A percentile compares a stretch with the other conserved stretches of the same genome.
Evolutionary conservation across 768 basidiomycete species (phyloP).

Genomic region (Agaricus bisporus): DNA sequence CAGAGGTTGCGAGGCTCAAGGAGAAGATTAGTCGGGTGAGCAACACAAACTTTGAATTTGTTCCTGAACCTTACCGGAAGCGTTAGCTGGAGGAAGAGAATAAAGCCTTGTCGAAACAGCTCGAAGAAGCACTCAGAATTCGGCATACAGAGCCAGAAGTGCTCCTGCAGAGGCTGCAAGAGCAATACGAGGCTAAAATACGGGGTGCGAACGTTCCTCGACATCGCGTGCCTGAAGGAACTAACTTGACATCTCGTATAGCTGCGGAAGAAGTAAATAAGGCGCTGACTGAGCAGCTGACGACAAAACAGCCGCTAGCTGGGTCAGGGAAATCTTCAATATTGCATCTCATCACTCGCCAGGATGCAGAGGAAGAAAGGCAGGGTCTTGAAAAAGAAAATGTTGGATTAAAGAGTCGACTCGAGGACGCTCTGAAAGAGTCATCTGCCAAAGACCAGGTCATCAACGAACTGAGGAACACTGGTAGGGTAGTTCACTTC

Average conservation of each 20-base stretch:
- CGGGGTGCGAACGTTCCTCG: constrained; percentile 33
- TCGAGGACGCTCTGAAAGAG: constrained; percentile 36
- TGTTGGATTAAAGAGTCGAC: constrained; percentile 30
- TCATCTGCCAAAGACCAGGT: constrained; percentile 39
- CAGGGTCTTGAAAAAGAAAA: constrained; percentile 30
- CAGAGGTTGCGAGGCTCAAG: constrained; percentile 11
- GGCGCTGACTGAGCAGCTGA: constrained; percentile 48
- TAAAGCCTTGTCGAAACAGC: constrained; percentile 40
- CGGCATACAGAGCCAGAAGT: constrained; percentile 65
- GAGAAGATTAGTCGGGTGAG: constrained; percentile 14
- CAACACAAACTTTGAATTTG: neutral
- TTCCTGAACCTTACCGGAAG: neutral
- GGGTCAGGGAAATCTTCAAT: constrained; percentile 42
- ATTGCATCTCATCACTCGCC: constrained; percentile 66
- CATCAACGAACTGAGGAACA: constrained; percentile 40
- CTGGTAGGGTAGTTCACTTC: constrained; percentile 31
- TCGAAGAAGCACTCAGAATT: constrained; percentile 53
- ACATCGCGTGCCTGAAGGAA: neutral
- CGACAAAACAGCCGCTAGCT: constrained; percentile 49
- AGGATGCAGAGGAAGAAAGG: constrained; percentile 65
- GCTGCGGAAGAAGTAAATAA: constrained; percentile 53
- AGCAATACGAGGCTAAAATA: constrained; percentile 45
- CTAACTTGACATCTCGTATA: constrained; percentile 19
- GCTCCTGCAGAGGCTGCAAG: constrained; percentile 38
- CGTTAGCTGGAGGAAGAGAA: constrained; percentile 37